Evolutionary conservation across 2,329 filamentous ascomycete species (phyloP), one percentile per base, ranked within the genome.

Genomic region (Tothia fuscella): DNA sequence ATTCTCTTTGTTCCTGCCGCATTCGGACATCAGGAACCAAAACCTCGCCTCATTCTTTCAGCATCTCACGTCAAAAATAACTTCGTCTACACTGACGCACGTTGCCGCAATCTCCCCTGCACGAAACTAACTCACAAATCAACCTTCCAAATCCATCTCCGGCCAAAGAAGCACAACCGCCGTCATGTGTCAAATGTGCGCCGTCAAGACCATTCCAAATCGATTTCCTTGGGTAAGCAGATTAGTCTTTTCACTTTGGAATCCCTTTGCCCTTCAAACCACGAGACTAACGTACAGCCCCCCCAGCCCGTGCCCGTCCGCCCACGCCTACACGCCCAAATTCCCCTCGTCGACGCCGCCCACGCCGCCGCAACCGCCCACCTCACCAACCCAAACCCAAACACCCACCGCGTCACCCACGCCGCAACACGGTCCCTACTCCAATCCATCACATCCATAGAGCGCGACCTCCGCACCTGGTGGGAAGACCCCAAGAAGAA

Each of bases 401-500:
- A 37, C 21, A 25, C 35, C 35, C 17, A 25, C 22, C 12, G 25
- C 35, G 19, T 13, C 4, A 37, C 35, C 13, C 9, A n/a, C 12
- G 35, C 25, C 35, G 28, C 35, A 24, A 14, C 4, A 17, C 35
- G 20, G 6, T 37, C 35, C 35, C 28, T 25, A 10, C 25, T 17
- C 28, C 21, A 6, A 21, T 37, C 19, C 22, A 37, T n/a, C n/a
- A 37, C 25, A 25, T n/a, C 20, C 4, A 37, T 25, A 13, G 21
- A 21, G 13, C 35, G 28, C 5, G 22, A 25, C 21, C 35, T 37
- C 35, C 10, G 10, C 5, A 25, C 22, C 22, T 37, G 35, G 35
- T 37, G 21, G 35, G 28, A 26, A 37, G 35, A 37, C 3, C 22
- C 25, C n/a, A 37, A 37, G n/a, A 22, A 37, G 35, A 25, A 37